Evolutionary conservation across 805 yeast species (phyloP).

Genomic region (Helenozyma rhizophorensis): DNA sequence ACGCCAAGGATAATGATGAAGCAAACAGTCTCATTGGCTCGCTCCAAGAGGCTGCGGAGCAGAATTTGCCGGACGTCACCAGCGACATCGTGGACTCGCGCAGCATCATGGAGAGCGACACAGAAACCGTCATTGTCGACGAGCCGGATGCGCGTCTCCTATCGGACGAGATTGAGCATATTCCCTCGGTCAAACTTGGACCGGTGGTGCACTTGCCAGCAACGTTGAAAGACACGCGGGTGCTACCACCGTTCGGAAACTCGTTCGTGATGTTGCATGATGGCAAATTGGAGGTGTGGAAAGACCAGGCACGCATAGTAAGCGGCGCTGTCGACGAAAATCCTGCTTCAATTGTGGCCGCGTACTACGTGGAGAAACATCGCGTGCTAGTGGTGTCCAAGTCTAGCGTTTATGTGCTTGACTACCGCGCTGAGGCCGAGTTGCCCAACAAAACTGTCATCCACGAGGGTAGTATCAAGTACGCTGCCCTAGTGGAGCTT

Average conservation of each 20-base stretch:
- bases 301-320: neutral
- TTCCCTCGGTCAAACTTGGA: neutral
- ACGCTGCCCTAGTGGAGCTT: neutral
- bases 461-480: neutral
- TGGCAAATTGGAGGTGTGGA: neutral
- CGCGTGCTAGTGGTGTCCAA: neutral
- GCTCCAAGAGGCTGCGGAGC: neutral
- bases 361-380: constrained; percentile 1
- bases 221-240: neutral
- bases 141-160: constrained; percentile 6
- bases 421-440: neutral
- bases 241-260: neutral
- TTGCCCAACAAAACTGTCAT: neutral
- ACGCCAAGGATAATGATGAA: neutral
- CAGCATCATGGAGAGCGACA: constrained; percentile 10
- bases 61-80: neutral
- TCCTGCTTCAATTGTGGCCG: neutral
- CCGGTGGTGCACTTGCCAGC: neutral
- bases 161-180: too few relatives aligned
- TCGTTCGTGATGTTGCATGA: neutral
- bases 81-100: neutral
- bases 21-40: neutral
- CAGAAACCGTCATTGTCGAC: constrained; percentile 15
- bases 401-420: neutral
- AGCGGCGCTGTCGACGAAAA: neutral